A percentile compares a stretch with the other conserved stretches of the same genome.
Evolutionary conservation across 2,329 filamentous ascomycete genomes (phyloP).

Genomic region (Orbilia quercus): DNA sequence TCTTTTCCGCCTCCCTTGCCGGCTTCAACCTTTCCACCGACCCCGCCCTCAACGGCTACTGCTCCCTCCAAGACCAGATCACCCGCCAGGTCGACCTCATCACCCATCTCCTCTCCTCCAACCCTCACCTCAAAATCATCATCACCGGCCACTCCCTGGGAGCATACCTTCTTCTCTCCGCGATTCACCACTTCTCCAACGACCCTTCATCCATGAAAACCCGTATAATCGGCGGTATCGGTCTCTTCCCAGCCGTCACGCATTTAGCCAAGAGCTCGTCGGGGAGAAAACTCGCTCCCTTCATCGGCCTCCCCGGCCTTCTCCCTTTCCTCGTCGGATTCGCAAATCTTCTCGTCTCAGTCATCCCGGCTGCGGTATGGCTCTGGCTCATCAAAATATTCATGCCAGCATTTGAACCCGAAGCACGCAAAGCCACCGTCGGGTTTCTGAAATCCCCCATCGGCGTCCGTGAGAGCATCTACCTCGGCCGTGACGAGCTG

Average conservation of each 20-base stretch:
- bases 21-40: conserved; percentile 23
- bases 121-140: conserved; percentile 61
- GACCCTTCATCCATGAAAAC: conserved; percentile 12
- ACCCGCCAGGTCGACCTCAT: conserved; percentile 38
- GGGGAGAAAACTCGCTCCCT: conserved; percentile 67
- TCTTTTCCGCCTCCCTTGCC: conserved; percentile 42
- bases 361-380: conserved; percentile 30
- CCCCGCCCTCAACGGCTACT: not conserved
- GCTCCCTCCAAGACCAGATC: conserved; percentile 37
- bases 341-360: conserved; percentile 24
- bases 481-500: conserved; percentile 72
- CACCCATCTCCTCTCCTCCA: conserved; percentile 34
- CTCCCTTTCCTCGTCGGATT: conserved; percentile 19
- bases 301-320: conserved; percentile 21
- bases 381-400: conserved; percentile 29
- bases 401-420: conserved; percentile 57
- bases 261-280: conserved; percentile 74
- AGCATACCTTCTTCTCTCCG: conserved; percentile 76
- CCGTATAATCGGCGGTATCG: conserved; percentile 68
- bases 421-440: conserved; percentile 68
- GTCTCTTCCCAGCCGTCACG: conserved; percentile 79
- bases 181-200: conserved; percentile 66
- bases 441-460: conserved; percentile 70
- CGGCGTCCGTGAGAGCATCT: conserved; percentile 71
- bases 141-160: conserved; percentile 81